Conservation (phyloP, 2,329 filamentous ascomycete species). For the Colletotrichum endophyticum region DNA sequence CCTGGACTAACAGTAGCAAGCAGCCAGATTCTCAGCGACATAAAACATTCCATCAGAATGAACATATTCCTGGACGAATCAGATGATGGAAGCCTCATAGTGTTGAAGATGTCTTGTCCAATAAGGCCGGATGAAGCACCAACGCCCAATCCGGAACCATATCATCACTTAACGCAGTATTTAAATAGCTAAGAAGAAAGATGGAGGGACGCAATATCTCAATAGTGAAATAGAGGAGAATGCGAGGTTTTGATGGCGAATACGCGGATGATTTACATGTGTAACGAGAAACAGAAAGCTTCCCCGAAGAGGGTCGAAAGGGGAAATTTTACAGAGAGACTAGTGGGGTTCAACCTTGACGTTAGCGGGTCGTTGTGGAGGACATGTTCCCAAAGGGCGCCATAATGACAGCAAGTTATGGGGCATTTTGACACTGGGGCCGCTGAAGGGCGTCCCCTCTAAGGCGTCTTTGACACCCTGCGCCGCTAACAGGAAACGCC, state of each 20-base stretch:
- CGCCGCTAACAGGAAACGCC: not conserved
- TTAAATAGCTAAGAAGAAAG: not conserved
- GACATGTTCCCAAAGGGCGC: not conserved
- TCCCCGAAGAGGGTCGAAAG: not conserved
- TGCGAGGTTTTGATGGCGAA: not conserved
- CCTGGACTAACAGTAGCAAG: not conserved
- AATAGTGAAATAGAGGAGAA: not conserved
- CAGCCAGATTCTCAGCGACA: not conserved
- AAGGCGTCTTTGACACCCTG: slow-evolving; percentile 8
- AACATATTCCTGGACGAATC: not conserved
- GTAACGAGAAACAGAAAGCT: not conserved
- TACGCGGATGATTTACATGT: not conserved
- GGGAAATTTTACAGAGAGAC: not conserved
- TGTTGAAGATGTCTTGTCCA: not conserved
- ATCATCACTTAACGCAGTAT: not conserved
- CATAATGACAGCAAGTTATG: not conserved
- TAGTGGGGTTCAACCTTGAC: not conserved
- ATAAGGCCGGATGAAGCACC: not conserved
- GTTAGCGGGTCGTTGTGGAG: not conserved
- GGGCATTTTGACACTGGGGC: not conserved
- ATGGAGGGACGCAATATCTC: not conserved
- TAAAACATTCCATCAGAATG: not conserved
- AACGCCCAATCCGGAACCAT: not conserved
- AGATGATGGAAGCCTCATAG: not conserved
- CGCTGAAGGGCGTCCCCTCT: not conserved